A percentile compares a stretch with the other conserved stretches of the same genome.
phyloP scores from a whole-genome alignment of 225 moss, liverwort and hornwort species.

The Climacium dendroides region DNA sequence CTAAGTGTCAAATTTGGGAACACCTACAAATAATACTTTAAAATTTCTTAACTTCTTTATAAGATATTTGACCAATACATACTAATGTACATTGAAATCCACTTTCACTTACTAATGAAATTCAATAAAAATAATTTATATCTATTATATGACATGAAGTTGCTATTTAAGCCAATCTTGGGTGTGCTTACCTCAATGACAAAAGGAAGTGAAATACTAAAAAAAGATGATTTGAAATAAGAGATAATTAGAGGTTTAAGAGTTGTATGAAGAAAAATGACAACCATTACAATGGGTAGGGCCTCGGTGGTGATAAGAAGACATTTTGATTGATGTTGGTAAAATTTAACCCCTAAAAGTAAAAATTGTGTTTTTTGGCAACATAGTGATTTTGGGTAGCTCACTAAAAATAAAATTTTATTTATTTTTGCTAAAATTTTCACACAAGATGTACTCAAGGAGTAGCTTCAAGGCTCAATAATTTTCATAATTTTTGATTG shows the following conservation, averaged over 20 bases:
- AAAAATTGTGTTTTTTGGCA: no score
- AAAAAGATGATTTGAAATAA: no score
- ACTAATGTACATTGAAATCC: fast-evolving
- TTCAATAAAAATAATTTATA: neutral
- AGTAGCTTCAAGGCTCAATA: no score
- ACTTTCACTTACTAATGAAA: neutral
- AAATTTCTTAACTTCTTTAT: neutral
- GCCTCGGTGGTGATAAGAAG: neutral
- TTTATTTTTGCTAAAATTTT: no score
- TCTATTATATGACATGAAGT: neutral
- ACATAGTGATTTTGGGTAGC: no score
- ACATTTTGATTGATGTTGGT: neutral
- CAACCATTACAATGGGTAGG: neutral
- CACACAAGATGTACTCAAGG: no score
- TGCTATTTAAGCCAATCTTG: neutral
- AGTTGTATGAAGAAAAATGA: neutral
- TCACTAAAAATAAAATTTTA: no score
- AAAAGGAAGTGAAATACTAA: neutral
- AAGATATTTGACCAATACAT: neutral
- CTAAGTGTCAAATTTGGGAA: neutral
- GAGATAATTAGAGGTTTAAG: neutral
- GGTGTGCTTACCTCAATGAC: neutral
- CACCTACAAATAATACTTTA: neutral
- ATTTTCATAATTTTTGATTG: no score
- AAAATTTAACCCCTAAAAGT: no score